Conservation (phyloP, 2,329 filamentous ascomycete genomes). For the Cordyceps tenuipes region DNA sequence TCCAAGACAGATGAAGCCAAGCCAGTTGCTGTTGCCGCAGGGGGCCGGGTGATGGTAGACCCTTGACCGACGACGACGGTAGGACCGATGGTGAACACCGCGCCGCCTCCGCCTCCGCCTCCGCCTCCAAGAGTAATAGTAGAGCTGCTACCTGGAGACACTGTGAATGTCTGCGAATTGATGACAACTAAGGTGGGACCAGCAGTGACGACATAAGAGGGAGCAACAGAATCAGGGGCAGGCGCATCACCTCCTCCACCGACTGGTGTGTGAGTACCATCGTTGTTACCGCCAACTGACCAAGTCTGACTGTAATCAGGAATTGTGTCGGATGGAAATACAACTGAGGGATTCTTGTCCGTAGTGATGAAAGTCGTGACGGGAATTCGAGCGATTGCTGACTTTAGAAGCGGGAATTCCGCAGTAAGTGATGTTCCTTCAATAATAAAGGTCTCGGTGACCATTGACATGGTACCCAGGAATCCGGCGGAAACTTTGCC, state of each 20-base stretch:
- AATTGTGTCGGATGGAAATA: constrained; percentile 29
- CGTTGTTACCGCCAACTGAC: not conserved
- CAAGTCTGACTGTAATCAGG: constrained; percentile 5
- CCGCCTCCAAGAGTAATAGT: constrained; percentile 33
- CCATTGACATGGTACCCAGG: not conserved
- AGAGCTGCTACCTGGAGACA: constrained; percentile 29
- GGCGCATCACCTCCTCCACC: not conserved
- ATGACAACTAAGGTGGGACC: constrained; percentile 39
- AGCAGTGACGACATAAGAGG: constrained; percentile 34
- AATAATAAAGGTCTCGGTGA: constrained; percentile 4
- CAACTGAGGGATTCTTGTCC: constrained; percentile 46
- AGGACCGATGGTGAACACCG: constrained; percentile 41
- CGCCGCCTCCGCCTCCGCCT: constrained; percentile 27
- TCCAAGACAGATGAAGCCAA: constrained; percentile 31
- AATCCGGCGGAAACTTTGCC: not conserved
- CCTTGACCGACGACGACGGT: constrained; percentile 37
- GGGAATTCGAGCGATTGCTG: constrained; percentile 2
- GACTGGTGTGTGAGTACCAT: not conserved
- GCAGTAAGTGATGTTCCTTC: not conserved
- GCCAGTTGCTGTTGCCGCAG: constrained; percentile 16
- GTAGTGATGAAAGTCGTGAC: constrained; percentile 42
- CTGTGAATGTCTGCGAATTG: constrained; percentile 35
- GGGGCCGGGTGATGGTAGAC: constrained; percentile 34
- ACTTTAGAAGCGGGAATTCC: not conserved
- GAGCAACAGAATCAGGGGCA: constrained; percentile 8